Evolutionary conservation across 2,329 filamentous ascomycete species (phyloP), one percentile per base, ranked within the genome.

Genomic region (Fusarium nelsonii): DNA sequence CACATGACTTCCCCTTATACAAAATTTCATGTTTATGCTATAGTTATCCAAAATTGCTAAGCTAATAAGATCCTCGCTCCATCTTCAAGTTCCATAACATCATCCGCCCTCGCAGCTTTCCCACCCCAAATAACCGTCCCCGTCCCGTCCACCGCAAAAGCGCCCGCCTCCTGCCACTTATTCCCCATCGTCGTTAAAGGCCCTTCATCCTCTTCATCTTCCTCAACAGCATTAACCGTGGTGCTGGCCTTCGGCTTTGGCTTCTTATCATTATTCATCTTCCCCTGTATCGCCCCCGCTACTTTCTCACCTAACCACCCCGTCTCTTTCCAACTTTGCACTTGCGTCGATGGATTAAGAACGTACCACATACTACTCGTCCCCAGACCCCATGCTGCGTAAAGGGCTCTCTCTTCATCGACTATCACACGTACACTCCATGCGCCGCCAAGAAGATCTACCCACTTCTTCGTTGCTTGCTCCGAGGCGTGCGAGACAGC

Each of bases 331-430:
- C 84, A 87, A 8, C 81, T 82, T 58, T 85, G 82, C 39, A 83
- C 76, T 75, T 86, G 84, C 12, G 84, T 84, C 45, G 81, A 79
- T 50, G 85, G 85, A 78, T 87, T 85, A 70, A 87, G 82, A 57
- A 86, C 81, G 73, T 82, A 84, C 84, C 84, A 86, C 49, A 83
- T 76, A 48, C 74, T 80, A 26, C 82, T 83, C 8, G 84, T 74
- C 1, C 87, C 87, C 6, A 89, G 79, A 4, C 87, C 87, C 86
- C 86, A 89, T 12, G 85, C 82, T 4, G 87, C 85, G 71, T 90
- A 89, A 36, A 88, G 72, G 64, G 84, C 81, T 61, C 87, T 83
- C 61, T 85, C 82, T 70, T 87, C 83, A 77, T 89, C 87, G 58
- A 88, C 77, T 58, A 89, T 75, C 4, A 89, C 76, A 65, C 85